Conservation (phyloP, 2,329 filamentous ascomycete genomes). For the Microcyclosporella mali region DNA sequence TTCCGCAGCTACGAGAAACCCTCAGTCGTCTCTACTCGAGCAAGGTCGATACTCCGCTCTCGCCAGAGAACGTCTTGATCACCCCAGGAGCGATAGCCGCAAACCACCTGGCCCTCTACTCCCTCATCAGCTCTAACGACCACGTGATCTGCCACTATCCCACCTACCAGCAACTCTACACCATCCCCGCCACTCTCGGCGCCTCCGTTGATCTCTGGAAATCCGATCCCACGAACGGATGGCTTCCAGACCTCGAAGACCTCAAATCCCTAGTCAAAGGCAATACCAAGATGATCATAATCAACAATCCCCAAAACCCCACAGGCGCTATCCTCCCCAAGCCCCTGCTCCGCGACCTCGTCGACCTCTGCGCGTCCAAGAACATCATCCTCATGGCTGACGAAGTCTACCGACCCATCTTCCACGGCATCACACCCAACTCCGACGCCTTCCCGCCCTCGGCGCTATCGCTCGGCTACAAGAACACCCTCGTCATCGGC, state of each 20-base stretch:
- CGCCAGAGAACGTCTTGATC: slow-evolving; percentile 62
- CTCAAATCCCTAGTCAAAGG: slow-evolving; percentile 58
- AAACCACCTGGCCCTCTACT: slow-evolving; percentile 75
- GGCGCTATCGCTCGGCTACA: slow-evolving; percentile 64
- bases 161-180: slow-evolving; percentile 79
- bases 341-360: slow-evolving; percentile 53
- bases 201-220: slow-evolving; percentile 74
- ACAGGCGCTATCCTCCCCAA: slow-evolving; percentile 65
- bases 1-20: slow-evolving; percentile 55
- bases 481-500: slow-evolving; percentile 64
- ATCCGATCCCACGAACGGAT: slow-evolving; percentile 57
- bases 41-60: slow-evolving; percentile 43
- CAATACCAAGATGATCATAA: slow-evolving; percentile 66
- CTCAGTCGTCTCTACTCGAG: slow-evolving; percentile 61
- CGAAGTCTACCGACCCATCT: slow-evolving; percentile 79
- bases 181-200: slow-evolving; percentile 66
- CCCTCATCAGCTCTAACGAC: slow-evolving; percentile 64
- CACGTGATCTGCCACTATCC: slow-evolving; percentile 84
- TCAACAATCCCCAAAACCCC: slow-evolving; percentile 78
- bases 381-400: slow-evolving; percentile 65
- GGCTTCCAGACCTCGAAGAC: slow-evolving; percentile 60
- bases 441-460: slow-evolving; percentile 58
- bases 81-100: slow-evolving; percentile 76
- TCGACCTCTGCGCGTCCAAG: slow-evolving; percentile 57
- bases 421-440: slow-evolving; percentile 58